A percentile compares a stretch with the other conserved stretches of the same genome.
phyloP scores from a whole-genome alignment of 176 grass and related monocot genomes.

The Miscanthus lutarioriparius region DNA sequence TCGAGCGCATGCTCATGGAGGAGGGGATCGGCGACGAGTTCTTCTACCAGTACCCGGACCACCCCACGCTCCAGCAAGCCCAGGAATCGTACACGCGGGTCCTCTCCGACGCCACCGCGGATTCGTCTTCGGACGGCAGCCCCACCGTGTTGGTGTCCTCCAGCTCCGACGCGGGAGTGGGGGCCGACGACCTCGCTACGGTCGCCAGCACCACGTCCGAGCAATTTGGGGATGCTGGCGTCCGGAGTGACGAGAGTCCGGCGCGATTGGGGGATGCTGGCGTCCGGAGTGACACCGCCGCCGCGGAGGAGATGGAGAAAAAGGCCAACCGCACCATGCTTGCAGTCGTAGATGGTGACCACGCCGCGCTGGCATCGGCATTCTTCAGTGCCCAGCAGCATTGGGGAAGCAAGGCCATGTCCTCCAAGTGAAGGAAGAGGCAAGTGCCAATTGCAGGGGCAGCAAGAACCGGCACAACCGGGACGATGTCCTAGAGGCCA shows the following conservation, averaged over 20 bases:
- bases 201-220: neutral
- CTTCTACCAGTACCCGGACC: neutral
- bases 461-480: neutral
- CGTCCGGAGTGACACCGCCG: neutral
- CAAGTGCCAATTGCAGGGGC: neutral
- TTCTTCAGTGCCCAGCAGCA: neutral
- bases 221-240: too few species aligned
- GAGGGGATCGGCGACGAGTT: neutral
- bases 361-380: neutral
- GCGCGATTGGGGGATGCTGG: neutral
- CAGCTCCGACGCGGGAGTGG: neutral
- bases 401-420: neutral
- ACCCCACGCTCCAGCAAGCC: neutral
- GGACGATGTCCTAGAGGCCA: neutral
- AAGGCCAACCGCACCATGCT: neutral
- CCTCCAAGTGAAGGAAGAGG: neutral
- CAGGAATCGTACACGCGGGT: slow-evolving; percentile 28
- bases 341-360: neutral
- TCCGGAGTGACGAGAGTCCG: too few species aligned
- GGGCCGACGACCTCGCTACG: neutral
- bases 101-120: slow-evolving; percentile 2
- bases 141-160: neutral
- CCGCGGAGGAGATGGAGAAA: neutral
- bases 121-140: neutral
- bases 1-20: slow-evolving; percentile 4